Evolutionary conservation across 257 asterid genomes (phyloP).

Genomic region (Ilex aquifolium): DNA sequence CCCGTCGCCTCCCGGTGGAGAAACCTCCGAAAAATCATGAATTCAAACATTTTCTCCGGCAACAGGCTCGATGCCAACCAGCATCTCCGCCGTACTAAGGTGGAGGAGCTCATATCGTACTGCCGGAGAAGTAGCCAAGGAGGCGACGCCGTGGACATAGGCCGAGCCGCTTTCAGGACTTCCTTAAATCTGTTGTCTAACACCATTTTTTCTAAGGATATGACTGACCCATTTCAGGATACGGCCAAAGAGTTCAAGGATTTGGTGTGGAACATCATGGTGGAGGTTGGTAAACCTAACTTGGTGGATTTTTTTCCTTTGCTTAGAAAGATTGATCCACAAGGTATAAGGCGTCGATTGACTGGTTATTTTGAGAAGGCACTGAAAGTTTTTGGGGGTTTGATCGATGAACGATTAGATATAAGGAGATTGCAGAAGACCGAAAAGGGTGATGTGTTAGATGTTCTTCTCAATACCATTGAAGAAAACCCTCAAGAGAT

Average conservation of each 20-base stretch:
- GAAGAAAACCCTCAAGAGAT: slow-evolving; percentile 20
- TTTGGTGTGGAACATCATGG: slow-evolving; percentile 32
- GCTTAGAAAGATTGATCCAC: slow-evolving; percentile 37
- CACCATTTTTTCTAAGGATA: slow-evolving; percentile 50
- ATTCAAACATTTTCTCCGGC: slow-evolving; percentile 34
- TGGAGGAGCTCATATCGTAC: slow-evolving; percentile 24
- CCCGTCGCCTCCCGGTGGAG: slow-evolving; percentile 29
- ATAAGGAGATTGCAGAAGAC: slow-evolving; percentile 2
- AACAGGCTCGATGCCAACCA: slow-evolving; percentile 24
- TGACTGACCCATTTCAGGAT: slow-evolving; percentile 36
- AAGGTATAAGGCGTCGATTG: slow-evolving; percentile 26
- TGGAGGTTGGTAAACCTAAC: slow-evolving; percentile 29
- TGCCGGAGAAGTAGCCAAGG: slow-evolving; percentile 20
- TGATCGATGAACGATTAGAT: slow-evolving; percentile 35
- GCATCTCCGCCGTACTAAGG: slow-evolving; percentile 14
- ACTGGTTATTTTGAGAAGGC: slow-evolving; percentile 23
- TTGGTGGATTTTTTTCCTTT: slow-evolving; percentile 48
- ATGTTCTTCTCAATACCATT: slow-evolving; percentile 22
- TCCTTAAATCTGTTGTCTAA: slow-evolving; percentile 42
- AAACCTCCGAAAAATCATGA: slow-evolving; percentile 32
- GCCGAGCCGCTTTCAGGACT: slow-evolving; percentile 38
- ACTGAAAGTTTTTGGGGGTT: slow-evolving; percentile 26
- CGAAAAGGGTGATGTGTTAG: slow-evolving; percentile 26
- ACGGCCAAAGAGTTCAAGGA: slow-evolving; percentile 52
- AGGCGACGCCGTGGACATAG: slow-evolving; percentile 38